Conservation (phyloP, 2,329 filamentous ascomycete genomes). For the Ascochyta clinopodiicola region DNA sequence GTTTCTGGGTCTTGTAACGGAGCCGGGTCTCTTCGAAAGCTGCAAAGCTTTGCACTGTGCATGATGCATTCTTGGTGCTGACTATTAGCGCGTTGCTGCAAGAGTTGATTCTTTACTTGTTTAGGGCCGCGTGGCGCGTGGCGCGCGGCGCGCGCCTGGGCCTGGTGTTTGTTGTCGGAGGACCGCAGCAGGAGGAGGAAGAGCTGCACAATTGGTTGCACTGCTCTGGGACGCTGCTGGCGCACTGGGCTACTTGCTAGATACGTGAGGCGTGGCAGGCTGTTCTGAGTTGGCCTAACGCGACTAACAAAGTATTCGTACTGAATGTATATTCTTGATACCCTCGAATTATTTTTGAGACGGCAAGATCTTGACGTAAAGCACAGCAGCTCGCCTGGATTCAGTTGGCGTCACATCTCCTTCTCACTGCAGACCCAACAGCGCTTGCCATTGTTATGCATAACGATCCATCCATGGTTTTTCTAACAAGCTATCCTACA, state of each 20-base stretch:
- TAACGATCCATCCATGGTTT: too few relatives aligned
- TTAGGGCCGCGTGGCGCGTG: background rate
- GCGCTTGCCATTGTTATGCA: too few relatives aligned
- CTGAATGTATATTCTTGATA: slow-evolving; percentile 22
- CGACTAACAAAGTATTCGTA: slow-evolving; percentile 20
- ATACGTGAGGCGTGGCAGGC: slow-evolving; percentile 1
- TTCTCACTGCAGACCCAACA: too few relatives aligned
- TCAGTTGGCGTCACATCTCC: too few relatives aligned
- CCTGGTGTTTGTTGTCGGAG: background rate
- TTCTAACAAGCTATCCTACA: background rate
- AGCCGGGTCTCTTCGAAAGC: slow-evolving; percentile 9
- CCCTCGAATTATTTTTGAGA: background rate
- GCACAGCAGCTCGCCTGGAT: too few relatives aligned
- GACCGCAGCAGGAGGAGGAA: background rate
- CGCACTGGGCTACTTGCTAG: background rate
- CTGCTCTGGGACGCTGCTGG: background rate
- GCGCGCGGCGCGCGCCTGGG: background rate
- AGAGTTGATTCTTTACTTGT: slow-evolving; percentile 1
- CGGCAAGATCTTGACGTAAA: too few relatives aligned
- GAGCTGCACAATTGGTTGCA: background rate
- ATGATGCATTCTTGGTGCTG: slow-evolving; percentile 12
- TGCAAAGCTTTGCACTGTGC: slow-evolving; percentile 15
- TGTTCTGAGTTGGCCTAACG: slow-evolving; percentile 3
- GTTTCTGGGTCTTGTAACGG: slow-evolving; percentile 11
- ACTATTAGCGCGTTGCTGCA: slow-evolving; percentile 7